Percentiles rank a stretch among this genome's conserved stretches.
These are phyloP conservation scores for Hericium erinaceus DNA, from an alignment of 768 basidiomycete species.

Conservation along the genomic window DNA sequence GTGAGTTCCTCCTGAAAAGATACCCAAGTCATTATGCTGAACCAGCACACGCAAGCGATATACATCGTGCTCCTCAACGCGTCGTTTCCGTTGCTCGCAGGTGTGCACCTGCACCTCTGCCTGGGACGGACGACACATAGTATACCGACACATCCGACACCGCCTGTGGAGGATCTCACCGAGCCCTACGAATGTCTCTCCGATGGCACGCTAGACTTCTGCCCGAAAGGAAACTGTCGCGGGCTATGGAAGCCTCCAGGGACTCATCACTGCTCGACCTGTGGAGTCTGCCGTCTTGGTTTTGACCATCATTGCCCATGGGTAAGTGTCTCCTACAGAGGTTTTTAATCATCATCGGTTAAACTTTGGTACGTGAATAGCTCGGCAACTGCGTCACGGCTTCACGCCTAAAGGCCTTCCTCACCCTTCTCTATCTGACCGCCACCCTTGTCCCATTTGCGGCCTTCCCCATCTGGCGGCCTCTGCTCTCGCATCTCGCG, in stretches of 20 bases:
- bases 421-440: constrained; percentile 11
- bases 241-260: constrained; percentile 15
- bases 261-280: constrained; percentile 16
- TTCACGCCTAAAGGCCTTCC: constrained; percentile 10
- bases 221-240: constrained; percentile 8
- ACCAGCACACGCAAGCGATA: not conserved
- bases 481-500: constrained; percentile 6
- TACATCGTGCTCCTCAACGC: constrained; percentile 4
- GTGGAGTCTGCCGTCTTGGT: constrained; percentile 16
- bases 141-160: constrained; percentile 19
- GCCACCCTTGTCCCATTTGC: constrained; percentile 11
- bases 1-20: not conserved
- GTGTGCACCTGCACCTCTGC: constrained; percentile 8
- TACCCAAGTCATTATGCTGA: not conserved
- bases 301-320: constrained; percentile 20
- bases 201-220: constrained; percentile 13
- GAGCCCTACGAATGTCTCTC: constrained; percentile 13
- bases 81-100: constrained; percentile 5
- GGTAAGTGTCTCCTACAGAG: constrained; percentile 1
- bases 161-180: constrained; percentile 12
- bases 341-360: no score
- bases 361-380: no score
- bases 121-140: constrained; percentile 11
- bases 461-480: constrained; percentile 4
- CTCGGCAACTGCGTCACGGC: constrained; percentile 16